Evolutionary conservation across 2,329 filamentous ascomycete species (phyloP), one percentile per base, ranked within the genome.

Genomic region (Nannizziopsis arthrosporioides): DNA sequence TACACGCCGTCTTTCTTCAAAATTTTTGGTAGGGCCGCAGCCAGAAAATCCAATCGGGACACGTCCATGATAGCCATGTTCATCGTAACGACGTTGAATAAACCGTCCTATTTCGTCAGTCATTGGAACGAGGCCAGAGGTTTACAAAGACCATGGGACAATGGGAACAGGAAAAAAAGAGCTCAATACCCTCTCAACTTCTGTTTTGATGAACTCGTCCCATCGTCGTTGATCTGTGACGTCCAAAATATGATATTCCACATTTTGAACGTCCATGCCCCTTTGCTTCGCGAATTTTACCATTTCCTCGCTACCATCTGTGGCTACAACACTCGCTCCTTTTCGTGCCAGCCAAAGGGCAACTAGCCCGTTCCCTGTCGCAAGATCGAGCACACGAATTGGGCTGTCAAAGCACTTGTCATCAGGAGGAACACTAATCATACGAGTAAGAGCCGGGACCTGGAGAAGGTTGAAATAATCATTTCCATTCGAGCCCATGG

Each of bases 21-120:
- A 15, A 74, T 59, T 42, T 55, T 56, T 3, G 66, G 66, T 27
- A 75, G 56, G 0, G 66, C 63, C 10, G 59, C 52, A 1, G 68
- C 71, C 8, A 75, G 56, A 1, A 68, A 66, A 8, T 67, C 63
- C 4, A 75, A 55, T 6, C 62, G 63, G 15, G 68, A 59, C 3
- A 74, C 61, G 48, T 74, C 73, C 68, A 73, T 73, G 38, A 73
- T 58, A 7, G 70, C 72, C 66, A 73, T 73, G 56, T 73, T 75
- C 52, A 72, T 68, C 14, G 68, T 61, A 17, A 73, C 58, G 14
- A 71, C 58, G 47, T 73, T 69, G 52, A 71, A 74, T 32, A 53
- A 49, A 9, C 51, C 56, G 44, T 48, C 38, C 63, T 66, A 53
- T 5, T 17, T 31, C 43, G 12, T 43, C 10, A 31, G 41, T 18